These are phyloP conservation scores for Cyathus olla DNA, from an alignment of 1,284 basidiomycete species.

Conservation along the genomic window DNA sequence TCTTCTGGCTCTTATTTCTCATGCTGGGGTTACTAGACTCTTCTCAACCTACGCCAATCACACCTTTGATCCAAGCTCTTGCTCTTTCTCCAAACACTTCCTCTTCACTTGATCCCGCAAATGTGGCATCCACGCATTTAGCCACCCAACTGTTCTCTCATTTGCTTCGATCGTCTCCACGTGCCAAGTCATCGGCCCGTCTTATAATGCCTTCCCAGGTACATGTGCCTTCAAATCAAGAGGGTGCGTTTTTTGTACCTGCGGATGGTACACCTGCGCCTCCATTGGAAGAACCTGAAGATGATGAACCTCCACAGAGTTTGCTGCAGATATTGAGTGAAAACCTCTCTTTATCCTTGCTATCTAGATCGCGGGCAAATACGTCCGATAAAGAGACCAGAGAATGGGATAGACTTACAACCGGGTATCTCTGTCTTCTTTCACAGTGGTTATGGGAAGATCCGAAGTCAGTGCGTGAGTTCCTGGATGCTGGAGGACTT, in stretches of 20 bases:
- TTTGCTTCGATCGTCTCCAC: slow-evolving; percentile 73
- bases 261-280: slow-evolving; percentile 67
- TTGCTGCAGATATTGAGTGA: slow-evolving; percentile 80
- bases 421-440: slow-evolving; percentile 87
- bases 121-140: slow-evolving; percentile 73
- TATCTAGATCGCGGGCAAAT: slow-evolving; percentile 76
- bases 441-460: slow-evolving; percentile 99
- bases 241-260: slow-evolving; percentile 75
- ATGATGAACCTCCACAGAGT: slow-evolving; percentile 75
- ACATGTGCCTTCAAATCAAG: slow-evolving; percentile 34
- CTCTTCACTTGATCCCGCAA: slow-evolving; percentile 60
- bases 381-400: slow-evolving; percentile 73
- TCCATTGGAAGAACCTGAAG: slow-evolving; percentile 50
- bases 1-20: slow-evolving; percentile 5
- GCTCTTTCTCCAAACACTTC: slow-evolving; percentile 60
- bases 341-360: slow-evolving; percentile 76
- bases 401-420: slow-evolving; percentile 93
- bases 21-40: slow-evolving; percentile 39
- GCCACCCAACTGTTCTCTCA: slow-evolving; percentile 79
- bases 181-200: slow-evolving; percentile 85
- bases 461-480: slow-evolving; percentile 87
- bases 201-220: slow-evolving; percentile 66
- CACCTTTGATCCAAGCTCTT: slow-evolving; percentile 76
- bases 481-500: slow-evolving; percentile 91
- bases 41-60: slow-evolving; percentile 56